Base-by-base conservation (phyloP, 306 rosid species). In the Carpinus fangiana region DNA sequence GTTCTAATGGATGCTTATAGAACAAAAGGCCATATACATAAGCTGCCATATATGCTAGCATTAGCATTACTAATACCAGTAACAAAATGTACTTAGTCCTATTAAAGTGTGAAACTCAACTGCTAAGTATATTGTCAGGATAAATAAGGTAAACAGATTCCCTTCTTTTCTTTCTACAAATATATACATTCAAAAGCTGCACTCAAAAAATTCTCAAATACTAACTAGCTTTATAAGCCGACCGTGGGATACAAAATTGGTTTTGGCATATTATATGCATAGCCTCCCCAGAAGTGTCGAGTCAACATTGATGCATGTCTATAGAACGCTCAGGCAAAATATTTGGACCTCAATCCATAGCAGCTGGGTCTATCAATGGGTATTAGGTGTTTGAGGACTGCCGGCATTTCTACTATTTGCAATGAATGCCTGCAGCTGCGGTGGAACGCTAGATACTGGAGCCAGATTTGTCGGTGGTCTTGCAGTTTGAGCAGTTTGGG, bases 341-440 rank as follows among this genome's bases (percentile, higher is more conserved):
- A 12, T 8, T 21, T 13, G 45, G 69, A 16, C 74, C 70, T 71
- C 50, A 69, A 71, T 55, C 54, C 78, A 70, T 50, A 72, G 48
- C 77, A 38, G 62, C 55, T 31, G 64, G 31, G 65, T 43, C 50
- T 41, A 72, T 73, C 62, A 57, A 59, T 36, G 67, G 48, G 56
- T 68, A 74, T 70, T 65, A 54, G 31, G 78, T 36, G 38, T 71
- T 79, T 14, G 87, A 64, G 89, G 50, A 62, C 73, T 72, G 23
- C 36, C 52, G 54, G 84, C 78, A 76, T 74, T 86, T 77, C 77
- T 83, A 75, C 38, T 53, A 76, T 80, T 88, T 4, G 80, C 83
- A 5, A 76, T 20, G 16, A 76, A 84, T 17, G 47, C 82, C 61
- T 77, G 83, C 68, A 62, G 79, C 54, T 56, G 84, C 34, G 83